A percentile compares a stretch with the other conserved stretches of the same genome.
These are phyloP conservation scores for Sugiyamaella valdiviana DNA, from an alignment of 805 yeast genomes.

Conservation along the genomic window DNA sequence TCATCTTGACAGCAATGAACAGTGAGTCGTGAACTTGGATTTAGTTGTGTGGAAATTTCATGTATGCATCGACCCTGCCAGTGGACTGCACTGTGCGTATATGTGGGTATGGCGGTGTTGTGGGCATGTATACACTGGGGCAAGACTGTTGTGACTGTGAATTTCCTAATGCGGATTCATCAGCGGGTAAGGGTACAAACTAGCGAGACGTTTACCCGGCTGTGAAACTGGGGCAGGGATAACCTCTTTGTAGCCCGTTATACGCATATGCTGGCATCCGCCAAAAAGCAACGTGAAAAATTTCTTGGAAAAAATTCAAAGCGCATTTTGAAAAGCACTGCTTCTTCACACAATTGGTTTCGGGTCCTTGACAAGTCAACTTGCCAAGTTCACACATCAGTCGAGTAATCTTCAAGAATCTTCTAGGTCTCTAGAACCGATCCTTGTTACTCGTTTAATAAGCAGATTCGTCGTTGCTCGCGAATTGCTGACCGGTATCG, in stretches of 20 bases:
- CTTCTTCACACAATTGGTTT: not conserved
- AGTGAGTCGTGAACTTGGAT: conserved; percentile 2
- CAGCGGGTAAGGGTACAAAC: not conserved
- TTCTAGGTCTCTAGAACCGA: no score
- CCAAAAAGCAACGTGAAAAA: not conserved
- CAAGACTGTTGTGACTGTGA: conserved; percentile 1
- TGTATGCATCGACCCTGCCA: not conserved
- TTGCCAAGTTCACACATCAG: not conserved
- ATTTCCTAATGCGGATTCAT: not conserved
- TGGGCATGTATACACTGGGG: not conserved
- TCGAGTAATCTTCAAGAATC: not conserved
- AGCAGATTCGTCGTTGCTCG: not conserved
- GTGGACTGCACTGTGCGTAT: not conserved
- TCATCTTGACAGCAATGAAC: conserved; percentile 49
- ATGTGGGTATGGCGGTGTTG: not conserved
- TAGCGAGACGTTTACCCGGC: not conserved
- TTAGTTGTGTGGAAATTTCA: not conserved
- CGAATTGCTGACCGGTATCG: not conserved
- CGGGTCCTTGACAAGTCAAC: not conserved
- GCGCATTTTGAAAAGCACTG: not conserved
- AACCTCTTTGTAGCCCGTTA: not conserved
- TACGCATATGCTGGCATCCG: not conserved
- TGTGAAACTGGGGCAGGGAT: not conserved
- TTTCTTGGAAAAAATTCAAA: not conserved
- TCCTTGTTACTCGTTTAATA: not conserved